phyloP scores from a whole-genome alignment of 495 filamentous ascomycete species.

The Evansstolkia leycettana region DNA sequence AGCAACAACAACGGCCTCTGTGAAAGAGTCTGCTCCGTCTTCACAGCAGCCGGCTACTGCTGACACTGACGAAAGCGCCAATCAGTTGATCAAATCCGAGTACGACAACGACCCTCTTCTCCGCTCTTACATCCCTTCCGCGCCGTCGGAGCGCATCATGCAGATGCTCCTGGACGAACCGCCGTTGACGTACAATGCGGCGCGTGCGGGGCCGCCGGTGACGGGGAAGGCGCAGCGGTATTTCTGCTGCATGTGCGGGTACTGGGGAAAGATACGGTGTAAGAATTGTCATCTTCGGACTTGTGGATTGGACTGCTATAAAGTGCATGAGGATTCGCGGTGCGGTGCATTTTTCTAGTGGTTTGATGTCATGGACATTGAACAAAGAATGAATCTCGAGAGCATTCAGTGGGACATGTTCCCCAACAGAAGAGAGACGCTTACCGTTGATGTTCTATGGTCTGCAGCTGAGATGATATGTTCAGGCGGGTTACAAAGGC shows the following conservation, averaged over 20 bases:
- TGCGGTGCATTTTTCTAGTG: slow-evolving; percentile 49
- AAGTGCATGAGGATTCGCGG: slow-evolving; percentile 64
- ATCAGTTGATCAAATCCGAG: slow-evolving; percentile 23
- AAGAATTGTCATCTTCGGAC: slow-evolving; percentile 70
- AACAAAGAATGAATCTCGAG: background rate
- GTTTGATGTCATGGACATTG: background rate
- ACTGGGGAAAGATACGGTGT: slow-evolving; percentile 81
- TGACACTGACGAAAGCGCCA: too few relatives aligned
- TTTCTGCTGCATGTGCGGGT: slow-evolving; percentile 87
- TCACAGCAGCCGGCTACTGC: too few relatives aligned
- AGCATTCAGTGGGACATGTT: too few relatives aligned
- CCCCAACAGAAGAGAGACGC: background rate
- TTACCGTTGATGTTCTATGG: background rate
- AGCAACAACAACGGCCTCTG: background rate
- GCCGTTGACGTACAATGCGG: slow-evolving; percentile 68
- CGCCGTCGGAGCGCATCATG: slow-evolving; percentile 57
- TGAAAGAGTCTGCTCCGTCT: too few relatives aligned
- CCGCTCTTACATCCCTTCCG: slow-evolving; percentile 44
- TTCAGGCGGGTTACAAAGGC: too few relatives aligned
- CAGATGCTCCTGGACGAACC: slow-evolving; percentile 55
- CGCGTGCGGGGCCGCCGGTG: slow-evolving; percentile 46
- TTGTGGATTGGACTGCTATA: slow-evolving; percentile 73
- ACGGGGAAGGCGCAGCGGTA: slow-evolving; percentile 43
- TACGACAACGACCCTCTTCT: slow-evolving; percentile 52
- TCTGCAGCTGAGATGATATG: too few relatives aligned